Evolutionary conservation across 2,329 filamentous ascomycete genomes (phyloP).

Genomic region (Colletotrichum sp.): DNA sequence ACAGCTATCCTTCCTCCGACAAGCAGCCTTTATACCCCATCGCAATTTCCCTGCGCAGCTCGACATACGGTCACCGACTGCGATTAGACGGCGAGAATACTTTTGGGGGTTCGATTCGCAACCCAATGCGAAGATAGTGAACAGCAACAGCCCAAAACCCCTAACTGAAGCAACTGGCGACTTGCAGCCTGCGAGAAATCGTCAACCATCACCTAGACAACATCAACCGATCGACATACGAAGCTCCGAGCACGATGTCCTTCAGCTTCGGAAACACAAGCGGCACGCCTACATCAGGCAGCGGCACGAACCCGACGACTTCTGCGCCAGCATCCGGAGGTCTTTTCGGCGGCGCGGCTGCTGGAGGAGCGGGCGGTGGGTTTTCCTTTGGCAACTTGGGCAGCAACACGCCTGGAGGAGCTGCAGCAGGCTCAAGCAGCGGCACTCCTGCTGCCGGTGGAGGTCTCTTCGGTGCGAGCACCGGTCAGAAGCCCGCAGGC

Average conservation of each 20-base stretch:
- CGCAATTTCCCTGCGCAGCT: neutral
- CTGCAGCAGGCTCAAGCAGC: conserved; percentile 28
- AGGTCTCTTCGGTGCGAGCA: conserved; percentile 36
- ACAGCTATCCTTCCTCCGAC: neutral
- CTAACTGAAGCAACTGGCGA: neutral
- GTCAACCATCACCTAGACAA: neutral
- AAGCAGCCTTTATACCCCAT: neutral
- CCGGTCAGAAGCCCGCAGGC: conserved; percentile 25
- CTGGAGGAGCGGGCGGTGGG: conserved; percentile 29
- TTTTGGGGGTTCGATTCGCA: neutral
- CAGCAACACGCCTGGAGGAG: conserved; percentile 9
- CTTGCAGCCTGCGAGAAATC: neutral
- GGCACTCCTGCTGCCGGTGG: conserved; percentile 31
- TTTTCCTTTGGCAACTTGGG: conserved; percentile 47
- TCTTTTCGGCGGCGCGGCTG: conserved; percentile 41
- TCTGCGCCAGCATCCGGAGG: conserved; percentile 42
- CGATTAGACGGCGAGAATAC: neutral
- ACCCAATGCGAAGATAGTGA: conserved; percentile 11
- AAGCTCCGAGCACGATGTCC: conserved; percentile 34
- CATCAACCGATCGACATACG: neutral
- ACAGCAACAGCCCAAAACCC: neutral
- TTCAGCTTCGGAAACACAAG: conserved; percentile 42
- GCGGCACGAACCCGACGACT: conserved; percentile 29
- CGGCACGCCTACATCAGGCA: conserved; percentile 27
- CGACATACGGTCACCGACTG: neutral